Conservation (phyloP, 805 yeast species). For the Lipomyces sp. region DNA sequence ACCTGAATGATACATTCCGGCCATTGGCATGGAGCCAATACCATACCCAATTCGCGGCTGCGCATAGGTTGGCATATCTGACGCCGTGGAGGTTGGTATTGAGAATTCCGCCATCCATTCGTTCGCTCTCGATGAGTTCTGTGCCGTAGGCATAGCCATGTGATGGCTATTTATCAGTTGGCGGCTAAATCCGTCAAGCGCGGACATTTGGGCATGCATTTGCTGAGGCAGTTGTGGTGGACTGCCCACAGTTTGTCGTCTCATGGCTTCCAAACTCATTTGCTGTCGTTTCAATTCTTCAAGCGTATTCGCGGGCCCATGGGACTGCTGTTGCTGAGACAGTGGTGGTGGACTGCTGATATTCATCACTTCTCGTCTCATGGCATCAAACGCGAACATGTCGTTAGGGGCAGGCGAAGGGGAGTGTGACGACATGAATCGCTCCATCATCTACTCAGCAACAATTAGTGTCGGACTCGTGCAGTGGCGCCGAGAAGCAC, state of each 20-base stretch:
- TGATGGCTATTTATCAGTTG: too few species aligned
- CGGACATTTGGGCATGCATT: too few species aligned
- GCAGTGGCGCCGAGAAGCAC: too few species aligned
- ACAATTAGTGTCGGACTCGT: too few species aligned
- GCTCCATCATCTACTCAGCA: slow-evolving; percentile 19
- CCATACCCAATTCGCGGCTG: slow-evolving; percentile 8
- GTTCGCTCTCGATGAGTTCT: background rate
- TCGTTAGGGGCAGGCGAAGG: slow-evolving; percentile 7
- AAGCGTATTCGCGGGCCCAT: background rate
- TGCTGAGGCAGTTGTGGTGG: too few species aligned
- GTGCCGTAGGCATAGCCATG: background rate
- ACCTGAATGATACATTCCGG: background rate
- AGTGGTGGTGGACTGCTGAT: slow-evolving; percentile 7
- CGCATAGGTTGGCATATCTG: slow-evolving; percentile 3
- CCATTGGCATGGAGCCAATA: slow-evolving; percentile 4
- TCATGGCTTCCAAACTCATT: too few species aligned
- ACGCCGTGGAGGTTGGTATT: background rate
- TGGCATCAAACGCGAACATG: slow-evolving; percentile 20
- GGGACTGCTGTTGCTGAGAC: slow-evolving; percentile 6
- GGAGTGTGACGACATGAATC: slow-evolving; percentile 10
- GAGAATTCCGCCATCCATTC: slow-evolving; percentile 9
- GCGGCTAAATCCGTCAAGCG: too few species aligned
- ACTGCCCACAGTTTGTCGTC: too few species aligned
- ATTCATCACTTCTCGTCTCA: slow-evolving; percentile 23
- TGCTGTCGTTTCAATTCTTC: too few species aligned